Conservation (phyloP, 768 basidiomycete species). For the Tulasnella calospora region DNA sequence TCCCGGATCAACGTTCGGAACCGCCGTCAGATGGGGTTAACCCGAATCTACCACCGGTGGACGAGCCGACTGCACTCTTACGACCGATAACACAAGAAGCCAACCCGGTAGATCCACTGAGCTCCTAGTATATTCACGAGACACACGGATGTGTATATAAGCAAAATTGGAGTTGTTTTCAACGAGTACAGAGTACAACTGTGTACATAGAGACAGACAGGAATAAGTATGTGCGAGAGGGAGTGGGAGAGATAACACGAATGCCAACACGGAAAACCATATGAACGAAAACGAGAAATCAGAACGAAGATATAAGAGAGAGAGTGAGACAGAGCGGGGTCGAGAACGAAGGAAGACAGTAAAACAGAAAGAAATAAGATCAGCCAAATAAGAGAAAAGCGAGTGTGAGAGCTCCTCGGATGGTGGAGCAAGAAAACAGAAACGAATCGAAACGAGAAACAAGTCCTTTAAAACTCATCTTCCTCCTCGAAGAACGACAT, state of each 20-base stretch:
- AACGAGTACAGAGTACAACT: background rate
- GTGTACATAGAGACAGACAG: slow-evolving; percentile 1
- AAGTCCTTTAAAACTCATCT: background rate
- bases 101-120: background rate
- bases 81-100: background rate
- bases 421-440: background rate
- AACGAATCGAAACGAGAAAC: too few relatives aligned
- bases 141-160: background rate
- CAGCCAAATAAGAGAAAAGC: background rate
- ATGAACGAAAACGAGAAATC: slow-evolving; percentile 2
- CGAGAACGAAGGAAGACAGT: background rate
- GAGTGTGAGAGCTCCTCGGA: background rate
- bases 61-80: background rate
- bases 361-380: background rate
- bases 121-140: background rate
- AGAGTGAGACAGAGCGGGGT: background rate
- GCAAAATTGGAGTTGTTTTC: background rate
- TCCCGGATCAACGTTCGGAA: background rate
- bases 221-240: slow-evolving; percentile 8
- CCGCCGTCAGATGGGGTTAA: background rate
- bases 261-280: background rate
- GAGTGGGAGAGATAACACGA: background rate
- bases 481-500: slow-evolving; percentile 23
- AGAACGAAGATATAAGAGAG: slow-evolving; percentile 8
- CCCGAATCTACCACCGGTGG: background rate